Conservation (phyloP, 352 stramenopile genomes). For the Globisporangium paroecandrum region DNA sequence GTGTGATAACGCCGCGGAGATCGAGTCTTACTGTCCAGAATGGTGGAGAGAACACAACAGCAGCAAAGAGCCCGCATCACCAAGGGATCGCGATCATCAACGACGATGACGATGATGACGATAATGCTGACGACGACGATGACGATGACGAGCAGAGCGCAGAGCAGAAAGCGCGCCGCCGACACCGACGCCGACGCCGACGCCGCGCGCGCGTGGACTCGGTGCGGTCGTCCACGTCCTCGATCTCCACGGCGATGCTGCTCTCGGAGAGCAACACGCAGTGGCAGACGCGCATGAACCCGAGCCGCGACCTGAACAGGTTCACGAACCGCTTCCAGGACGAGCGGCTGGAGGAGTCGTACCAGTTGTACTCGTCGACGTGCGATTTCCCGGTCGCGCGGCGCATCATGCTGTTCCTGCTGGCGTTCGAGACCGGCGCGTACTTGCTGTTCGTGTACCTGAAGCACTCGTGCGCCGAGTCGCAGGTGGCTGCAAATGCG, state of each 20-base stretch:
- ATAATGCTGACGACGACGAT: conserved; percentile 13
- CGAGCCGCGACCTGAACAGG: conserved; percentile 43
- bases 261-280: conserved; percentile 8
- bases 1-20: background rate
- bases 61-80: conserved; percentile 4
- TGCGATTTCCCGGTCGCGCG: conserved; percentile 55
- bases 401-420: conserved; percentile 57
- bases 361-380: conserved; percentile 78
- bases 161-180: background rate
- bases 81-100: conserved; percentile 12
- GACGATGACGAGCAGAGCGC: background rate
- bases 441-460: conserved; percentile 55
- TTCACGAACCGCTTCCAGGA: conserved; percentile 73
- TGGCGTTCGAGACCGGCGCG: conserved; percentile 47
- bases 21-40: background rate
- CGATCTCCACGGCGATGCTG: conserved; percentile 12
- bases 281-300: conserved; percentile 46
- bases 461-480: conserved; percentile 31
- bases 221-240: conserved; percentile 5
- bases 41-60: background rate
- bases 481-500: background rate
- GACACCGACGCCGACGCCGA: too few species aligned
- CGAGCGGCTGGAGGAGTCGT: conserved; percentile 67
- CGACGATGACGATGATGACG: conserved; percentile 11
- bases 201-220: conserved; percentile 9